Base-by-base conservation (phyloP, 2,329 filamentous ascomycete species). In the Cercospora janseana region DNA sequence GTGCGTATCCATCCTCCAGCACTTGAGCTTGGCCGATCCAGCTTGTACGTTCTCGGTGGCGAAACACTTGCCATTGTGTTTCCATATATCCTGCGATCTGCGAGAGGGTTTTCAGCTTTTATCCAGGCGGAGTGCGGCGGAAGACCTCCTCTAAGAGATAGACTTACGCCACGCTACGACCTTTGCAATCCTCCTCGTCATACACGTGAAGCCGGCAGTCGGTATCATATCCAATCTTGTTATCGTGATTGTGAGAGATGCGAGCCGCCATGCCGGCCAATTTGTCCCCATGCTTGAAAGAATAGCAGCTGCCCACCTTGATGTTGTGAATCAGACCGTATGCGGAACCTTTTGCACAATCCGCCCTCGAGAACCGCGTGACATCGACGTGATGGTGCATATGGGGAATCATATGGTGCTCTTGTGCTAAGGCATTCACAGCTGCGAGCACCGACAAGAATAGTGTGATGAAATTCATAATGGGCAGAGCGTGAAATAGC, bases 311-410 rank as follows among this genome's bases (percentile, higher is more conserved):
- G 15, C 24, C 44, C 7, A n/a, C n/a, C 32, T 47, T 28, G 16
- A 47, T n/a, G 4, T 6, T 21, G 18, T 38, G 12, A 13, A 6
- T 18, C 13, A 23, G 10, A 10, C 32, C 24, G 26, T 38, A 20
- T 9, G 21, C 9, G 13, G 44, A 38, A 10, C 13, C 44, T 20
- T 4, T n/a, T 13, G 18, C 24, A 16, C 44, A 47, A 26, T 47
- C 12, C 4, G 16, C 9, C 6, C 15, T 26, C 4, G 32, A 13
- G 32, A 29, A 47, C 1, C 44, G 44, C n/a, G n/a, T n/a, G 13
- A 47, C 23, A 16, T 40, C 21, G 24, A 47, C 34, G 18, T 47
- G 44, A 26, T 47, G 44, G 16, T 47, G 44, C n/a, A 34, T 23
- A 34, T 47, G 44, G 15, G 23, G 35, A 15, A 15, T 6, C 9